Evolutionary conservation across 2,329 filamentous ascomycete species (phyloP), one percentile per base, ranked within the genome.

Genomic region (Trichoderma gracile): DNA sequence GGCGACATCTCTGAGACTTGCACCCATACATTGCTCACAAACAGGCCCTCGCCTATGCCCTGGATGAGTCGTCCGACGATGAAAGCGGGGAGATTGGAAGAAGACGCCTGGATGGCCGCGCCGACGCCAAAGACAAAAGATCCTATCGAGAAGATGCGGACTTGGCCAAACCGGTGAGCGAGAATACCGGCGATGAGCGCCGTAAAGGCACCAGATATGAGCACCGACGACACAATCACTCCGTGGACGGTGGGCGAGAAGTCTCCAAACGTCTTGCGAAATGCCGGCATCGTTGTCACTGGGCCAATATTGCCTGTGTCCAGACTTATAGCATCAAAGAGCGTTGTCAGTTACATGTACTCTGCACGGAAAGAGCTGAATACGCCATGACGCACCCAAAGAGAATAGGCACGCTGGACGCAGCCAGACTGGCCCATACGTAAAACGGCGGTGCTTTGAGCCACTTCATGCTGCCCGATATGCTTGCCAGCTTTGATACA

Each of bases 1-100:
- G 86, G 85, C 0, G 84, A 81, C 43, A 88, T 86, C 69, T 89
- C 86, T 21, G 83, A 84, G 8, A 87, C 81, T 67, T 87, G 82
- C 5, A 80, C 79, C 53, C 73, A 77, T 4, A 85, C 79, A 2
- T 79, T 83, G 14, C 82, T 81, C 10, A 88, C 69, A 64, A 81
- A 86, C 0, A 88, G 70, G 0, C 86, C 85, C 64, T 87, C 80
- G 0, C 86, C 86, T 3, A 86, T 71, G 0, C 86, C 86, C 45
- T 82, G 81, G 38, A 88, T 69, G 0, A 82, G 74, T 0, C 86
- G 78, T 0, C 86, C 86, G 2, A 81, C 72, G 27, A 87, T 75
- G n/a, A 87, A 84, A 67, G 85, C 79, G 0, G 76, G 77, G 0
- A 87, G 71, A 2, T 73, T 72, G 0, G 76, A 68, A 0, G 74